Evolutionary conservation across 768 basidiomycete species (phyloP), one percentile per base, ranked within the genome.

Genomic region (Clitopilus passeckerianus): DNA sequence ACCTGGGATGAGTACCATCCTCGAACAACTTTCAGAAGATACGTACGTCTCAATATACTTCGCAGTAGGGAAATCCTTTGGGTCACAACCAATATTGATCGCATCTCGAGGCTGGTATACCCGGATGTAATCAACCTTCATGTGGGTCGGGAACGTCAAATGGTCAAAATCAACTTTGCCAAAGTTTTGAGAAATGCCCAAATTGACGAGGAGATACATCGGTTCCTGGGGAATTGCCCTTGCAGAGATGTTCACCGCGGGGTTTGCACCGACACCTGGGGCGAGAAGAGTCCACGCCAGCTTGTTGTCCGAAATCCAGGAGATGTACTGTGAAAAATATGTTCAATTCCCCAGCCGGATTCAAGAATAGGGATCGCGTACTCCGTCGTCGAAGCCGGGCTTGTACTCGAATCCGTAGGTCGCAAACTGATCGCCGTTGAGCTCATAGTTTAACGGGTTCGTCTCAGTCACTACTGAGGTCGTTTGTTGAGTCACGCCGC

Each of bases 131-230:
- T 81, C 80, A 14, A 83, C 68, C 52, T 65, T 67, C 77, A 81
- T 74, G 44, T 71, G 71, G 1, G 72, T 70, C n/a, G 94, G 93
- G 74, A 91, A 93, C 6, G 77, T 75, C 14, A 95, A 76, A 60
- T 87, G 74, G 2, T 75, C 71, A 56, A 90, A 80, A 71, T 96
- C 87, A 27, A 94, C 83, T 5, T 72, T 64, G 10, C 86, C 87
- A 66, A 97, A 97, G 70, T 85, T 89, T 61, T 75, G 72, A 6
- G 92, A 94, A 71, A 96, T 85, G 59, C 93, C 94, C 63, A 94
- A 74, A 71, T 95, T 94, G 63, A 81, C 75, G 61, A 96, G 85
- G 63, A 97, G 73, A 67, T 93, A 93, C 91, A 95, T 91, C 22
- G 94, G 94, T 70, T 97, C 94, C 62, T 86, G 82, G 0, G 94